Percentiles rank a stretch among this genome's conserved stretches.
phyloP scores from a whole-genome alignment of 129 eudicot genomes.

The Helianthus tuberosus region DNA sequence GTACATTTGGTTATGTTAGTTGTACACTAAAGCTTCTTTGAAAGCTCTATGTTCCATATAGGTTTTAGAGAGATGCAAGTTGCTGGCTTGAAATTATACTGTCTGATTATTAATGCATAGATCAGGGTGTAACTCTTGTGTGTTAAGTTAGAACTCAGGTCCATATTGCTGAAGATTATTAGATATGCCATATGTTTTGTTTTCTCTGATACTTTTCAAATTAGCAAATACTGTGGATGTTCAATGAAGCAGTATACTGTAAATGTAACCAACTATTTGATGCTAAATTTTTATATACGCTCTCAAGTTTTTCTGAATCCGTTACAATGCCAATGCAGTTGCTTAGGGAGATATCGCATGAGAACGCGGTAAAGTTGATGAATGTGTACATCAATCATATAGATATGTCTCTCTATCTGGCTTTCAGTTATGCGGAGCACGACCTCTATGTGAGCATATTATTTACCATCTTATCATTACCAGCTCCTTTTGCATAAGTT shows the following conservation, averaged over 20 bases:
- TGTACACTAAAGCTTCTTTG: no score
- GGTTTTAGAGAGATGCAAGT: no score
- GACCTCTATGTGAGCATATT: no score
- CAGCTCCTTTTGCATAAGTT: neutral
- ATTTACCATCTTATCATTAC: neutral
- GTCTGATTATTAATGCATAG: no score
- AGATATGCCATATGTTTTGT: neutral
- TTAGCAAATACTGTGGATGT: no score
- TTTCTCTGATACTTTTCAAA: neutral
- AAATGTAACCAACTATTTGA: neutral
- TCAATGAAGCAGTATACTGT: neutral
- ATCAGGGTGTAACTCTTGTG: neutral
- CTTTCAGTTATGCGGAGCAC: no score
- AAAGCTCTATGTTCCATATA: no score
- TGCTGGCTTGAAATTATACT: no score
- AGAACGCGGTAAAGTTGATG: no score
- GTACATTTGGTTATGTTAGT: no score
- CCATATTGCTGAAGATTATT: neutral
- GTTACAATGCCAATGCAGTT: conserved; percentile 56
- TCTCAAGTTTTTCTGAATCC: conserved; percentile 4
- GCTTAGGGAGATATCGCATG: conserved; percentile 97
- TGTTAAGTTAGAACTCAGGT: neutral
- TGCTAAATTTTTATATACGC: neutral
- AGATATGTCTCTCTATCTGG: no score
- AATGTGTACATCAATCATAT: no score